Evolutionary conservation across 805 yeast species (phyloP).

Genomic region (Yarrowia sp.): DNA sequence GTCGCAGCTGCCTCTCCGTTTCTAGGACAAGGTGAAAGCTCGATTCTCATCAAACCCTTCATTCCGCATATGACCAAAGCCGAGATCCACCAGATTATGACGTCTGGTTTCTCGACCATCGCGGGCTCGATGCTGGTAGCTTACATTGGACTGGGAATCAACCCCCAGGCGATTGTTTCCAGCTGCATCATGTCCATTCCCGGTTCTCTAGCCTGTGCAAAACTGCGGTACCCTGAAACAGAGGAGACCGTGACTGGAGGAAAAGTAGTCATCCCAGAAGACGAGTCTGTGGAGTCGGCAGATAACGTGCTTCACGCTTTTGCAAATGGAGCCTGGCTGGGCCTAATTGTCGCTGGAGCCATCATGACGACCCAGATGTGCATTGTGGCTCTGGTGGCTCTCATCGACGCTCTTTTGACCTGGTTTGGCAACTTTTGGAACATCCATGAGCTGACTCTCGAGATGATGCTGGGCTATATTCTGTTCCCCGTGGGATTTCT

Average conservation of each 20-base stretch:
- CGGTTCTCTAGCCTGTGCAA: constrained; percentile 66
- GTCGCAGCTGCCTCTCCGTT: constrained; percentile 73
- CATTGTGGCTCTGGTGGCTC: constrained; percentile 65
- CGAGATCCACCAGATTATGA: constrained; percentile 67
- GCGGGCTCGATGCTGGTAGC: constrained; percentile 69
- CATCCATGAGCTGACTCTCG: constrained; percentile 60
- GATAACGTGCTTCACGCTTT: constrained; percentile 64
- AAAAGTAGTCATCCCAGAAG: constrained; percentile 56
- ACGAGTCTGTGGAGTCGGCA: constrained; percentile 52
- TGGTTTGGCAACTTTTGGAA: constrained; percentile 72
- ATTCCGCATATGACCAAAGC: constrained; percentile 65
- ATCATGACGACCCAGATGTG: constrained; percentile 65
- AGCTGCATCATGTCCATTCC: constrained; percentile 75
- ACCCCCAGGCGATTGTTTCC: constrained; percentile 67
- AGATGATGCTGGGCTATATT: constrained; percentile 63
- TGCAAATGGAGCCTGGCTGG: constrained; percentile 65
- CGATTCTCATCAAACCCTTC: constrained; percentile 65
- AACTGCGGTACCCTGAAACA: constrained; percentile 64
- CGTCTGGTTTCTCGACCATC: constrained; percentile 70
- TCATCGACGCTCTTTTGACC: constrained; percentile 61
- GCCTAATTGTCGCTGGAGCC: constrained; percentile 62
- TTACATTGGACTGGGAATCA: constrained; percentile 67
- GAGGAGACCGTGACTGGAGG: constrained; percentile 62
- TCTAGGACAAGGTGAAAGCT: constrained; percentile 70
- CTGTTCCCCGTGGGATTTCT: constrained; percentile 67